These are phyloP conservation scores for Fusarium piperis DNA, from an alignment of 2,329 filamentous ascomycete genomes.

Conservation along the genomic window DNA sequence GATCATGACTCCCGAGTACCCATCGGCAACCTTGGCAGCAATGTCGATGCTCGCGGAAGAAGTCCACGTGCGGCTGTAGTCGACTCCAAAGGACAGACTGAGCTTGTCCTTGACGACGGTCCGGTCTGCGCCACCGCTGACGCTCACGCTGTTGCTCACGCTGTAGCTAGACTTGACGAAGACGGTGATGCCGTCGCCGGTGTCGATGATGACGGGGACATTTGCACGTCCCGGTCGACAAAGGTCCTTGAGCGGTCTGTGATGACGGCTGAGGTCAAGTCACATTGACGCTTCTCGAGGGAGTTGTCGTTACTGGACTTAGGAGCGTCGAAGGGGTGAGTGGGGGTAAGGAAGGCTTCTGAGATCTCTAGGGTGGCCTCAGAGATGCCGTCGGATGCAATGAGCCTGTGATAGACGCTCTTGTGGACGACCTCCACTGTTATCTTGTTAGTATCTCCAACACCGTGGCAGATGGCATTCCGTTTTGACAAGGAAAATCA, in stretches of 20 bases:
- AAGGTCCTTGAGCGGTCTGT: constrained; percentile 8
- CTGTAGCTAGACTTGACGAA: neutral
- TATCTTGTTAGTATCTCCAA: neutral
- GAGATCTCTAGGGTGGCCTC: constrained; percentile 6
- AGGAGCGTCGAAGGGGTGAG: neutral
- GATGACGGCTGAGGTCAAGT: neutral
- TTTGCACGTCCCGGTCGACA: constrained; percentile 30
- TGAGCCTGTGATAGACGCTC: constrained; percentile 17
- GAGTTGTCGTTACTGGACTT: neutral
- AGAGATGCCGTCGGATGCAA: neutral
- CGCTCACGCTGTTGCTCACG: constrained; percentile 1
- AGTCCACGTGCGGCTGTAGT: constrained; percentile 23
- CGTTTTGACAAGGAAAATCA: neutral
- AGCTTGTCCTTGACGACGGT: neutral
- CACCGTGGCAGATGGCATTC: too few species aligned
- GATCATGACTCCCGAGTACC: constrained; percentile 8
- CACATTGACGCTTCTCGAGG: neutral
- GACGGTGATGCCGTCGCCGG: constrained; percentile 3
- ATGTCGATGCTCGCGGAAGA: constrained; percentile 7
- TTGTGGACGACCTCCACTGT: constrained; percentile 20
- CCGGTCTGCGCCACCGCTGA: neutral
- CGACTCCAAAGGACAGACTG: neutral
- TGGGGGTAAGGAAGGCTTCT: neutral
- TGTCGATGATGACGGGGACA: constrained; percentile 27
- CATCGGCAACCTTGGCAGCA: neutral